Evolutionary conservation across 345 rosid species (phyloP).

Genomic region (Rhizophora apiculata): DNA sequence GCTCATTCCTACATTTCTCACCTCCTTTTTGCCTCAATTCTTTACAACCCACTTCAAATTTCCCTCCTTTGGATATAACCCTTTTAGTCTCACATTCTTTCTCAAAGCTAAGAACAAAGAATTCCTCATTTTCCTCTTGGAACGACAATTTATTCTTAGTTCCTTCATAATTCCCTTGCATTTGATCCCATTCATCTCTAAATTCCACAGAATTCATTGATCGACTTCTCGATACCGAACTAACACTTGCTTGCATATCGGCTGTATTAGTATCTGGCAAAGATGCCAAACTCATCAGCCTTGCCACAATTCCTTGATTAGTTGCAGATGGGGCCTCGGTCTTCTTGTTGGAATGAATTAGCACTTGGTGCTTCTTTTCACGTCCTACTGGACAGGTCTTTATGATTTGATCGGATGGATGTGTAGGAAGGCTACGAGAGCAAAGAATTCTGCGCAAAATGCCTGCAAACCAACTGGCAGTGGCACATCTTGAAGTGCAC

Average conservation of each 20-base stretch:
- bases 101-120: conserved; percentile 62
- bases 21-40: conserved; percentile 34
- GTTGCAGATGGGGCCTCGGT: conserved; percentile 1
- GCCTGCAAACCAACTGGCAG: conserved; percentile 46
- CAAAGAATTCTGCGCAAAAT: conserved; percentile 57
- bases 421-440: conserved; percentile 46
- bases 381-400: conserved; percentile 26
- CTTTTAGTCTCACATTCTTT: conserved; percentile 14
- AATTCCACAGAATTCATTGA: conserved; percentile 43
- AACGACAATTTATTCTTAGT: conserved; percentile 38
- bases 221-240: conserved; percentile 42
- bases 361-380: conserved; percentile 14
- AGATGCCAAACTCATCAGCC: conserved; percentile 76
- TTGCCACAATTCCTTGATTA: conserved; percentile 59
- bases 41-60: conserved; percentile 23
- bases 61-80: no score
- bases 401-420: conserved; percentile 51
- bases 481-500: conserved; percentile 31
- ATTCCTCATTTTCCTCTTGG: conserved; percentile 52
- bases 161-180: conserved; percentile 28
- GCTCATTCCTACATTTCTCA: conserved; percentile 25
- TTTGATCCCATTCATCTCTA: conserved; percentile 18
- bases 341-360: conserved; percentile 6
- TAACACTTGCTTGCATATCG: conserved; percentile 7
- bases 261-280: conserved; percentile 19